Base-by-base conservation (phyloP, 164 flowering plant genomes). In the Warburgia ugandensis region DNA sequence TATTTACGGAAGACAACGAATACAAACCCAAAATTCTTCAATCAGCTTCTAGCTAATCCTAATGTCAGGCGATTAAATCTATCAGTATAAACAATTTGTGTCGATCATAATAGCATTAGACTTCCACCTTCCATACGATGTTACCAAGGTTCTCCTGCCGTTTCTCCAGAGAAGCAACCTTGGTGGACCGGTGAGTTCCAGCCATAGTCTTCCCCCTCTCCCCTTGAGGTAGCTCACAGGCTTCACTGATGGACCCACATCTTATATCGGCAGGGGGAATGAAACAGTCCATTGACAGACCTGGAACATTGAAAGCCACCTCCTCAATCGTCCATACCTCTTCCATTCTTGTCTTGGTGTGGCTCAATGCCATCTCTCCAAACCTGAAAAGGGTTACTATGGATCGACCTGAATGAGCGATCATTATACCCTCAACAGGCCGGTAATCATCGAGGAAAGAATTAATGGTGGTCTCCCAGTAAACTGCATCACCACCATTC, bases 401-500 rank as follows among this genome's bases (percentile, higher is more conserved):
- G 14, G 92, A 79, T 16, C 76, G 79, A 0, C 92, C 92, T 0
- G 92, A 75, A 60, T 84, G 92, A 8, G 92, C 87, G 27, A 84
- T 74, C 83, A 75, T 79, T 52, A 81, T 68, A 26, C 92, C 92
- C 49, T 84, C 92, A 3, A 84, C 83, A 3, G 80, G 67, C 50
- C 80, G 62, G 61, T 84, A 81, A 43, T 84, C 92, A 11, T 79
- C 78, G 19, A 81, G 73, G 51, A 64, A 77, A 17, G 92, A 84
- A 44, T 74, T 79, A 50, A 84, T 84, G 19, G 92, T 84, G n/a
- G 91, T 84, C 42, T 84, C 92, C 87, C 92, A 84, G 59, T 77
- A 84, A 26, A 78, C 77, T 0, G 83, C 81, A 61, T 82, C 83
- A 3, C 83, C 85, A 2, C 86, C 81, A 50, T 58, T 62, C 22